Evolutionary conservation across 192 early-diverging fungal species (phyloP).

Genomic region (Cladochytrium replicatum): DNA sequence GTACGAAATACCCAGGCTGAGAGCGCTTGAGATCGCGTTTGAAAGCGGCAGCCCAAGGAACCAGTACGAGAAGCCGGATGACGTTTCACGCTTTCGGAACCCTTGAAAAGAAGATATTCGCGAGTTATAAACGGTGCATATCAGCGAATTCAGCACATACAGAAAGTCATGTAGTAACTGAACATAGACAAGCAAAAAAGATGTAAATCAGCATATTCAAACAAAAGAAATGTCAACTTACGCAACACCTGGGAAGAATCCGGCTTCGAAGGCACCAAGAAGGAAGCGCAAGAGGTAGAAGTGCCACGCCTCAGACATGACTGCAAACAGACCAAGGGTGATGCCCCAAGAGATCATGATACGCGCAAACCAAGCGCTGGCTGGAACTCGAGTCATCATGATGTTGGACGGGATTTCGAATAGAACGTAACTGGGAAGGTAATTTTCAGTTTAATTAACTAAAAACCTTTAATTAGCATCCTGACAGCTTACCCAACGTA

Average conservation of each 20-base stretch:
- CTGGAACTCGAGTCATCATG: slow-evolving; percentile 49
- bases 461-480: no score
- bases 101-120: no score
- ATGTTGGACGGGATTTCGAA: slow-evolving; percentile 76
- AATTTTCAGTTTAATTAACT: no score
- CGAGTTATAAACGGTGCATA: slow-evolving; percentile 46
- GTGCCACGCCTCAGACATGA: slow-evolving; percentile 18
- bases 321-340: slow-evolving; percentile 23
- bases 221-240: slow-evolving; percentile 54
- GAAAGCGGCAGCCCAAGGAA: slow-evolving; percentile 58
- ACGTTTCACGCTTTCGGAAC: slow-evolving; percentile 56
- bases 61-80: slow-evolving; percentile 54
- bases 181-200: no score
- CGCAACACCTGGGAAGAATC: slow-evolving; percentile 61
- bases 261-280: slow-evolving; percentile 53
- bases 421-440: no score
- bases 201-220: slow-evolving; percentile 40
- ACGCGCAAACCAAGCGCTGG: slow-evolving; percentile 40
- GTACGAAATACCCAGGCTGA: slow-evolving; percentile 51
- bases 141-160: no score
- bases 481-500: no score
- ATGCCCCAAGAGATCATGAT: slow-evolving; percentile 51
- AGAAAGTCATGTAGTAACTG: slow-evolving; percentile 62
- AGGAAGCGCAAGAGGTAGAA: slow-evolving; percentile 31
- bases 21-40: slow-evolving; percentile 56